Evolutionary conservation across 257 asterid species (phyloP).

Genomic region (Nicotiana paniculata): DNA sequence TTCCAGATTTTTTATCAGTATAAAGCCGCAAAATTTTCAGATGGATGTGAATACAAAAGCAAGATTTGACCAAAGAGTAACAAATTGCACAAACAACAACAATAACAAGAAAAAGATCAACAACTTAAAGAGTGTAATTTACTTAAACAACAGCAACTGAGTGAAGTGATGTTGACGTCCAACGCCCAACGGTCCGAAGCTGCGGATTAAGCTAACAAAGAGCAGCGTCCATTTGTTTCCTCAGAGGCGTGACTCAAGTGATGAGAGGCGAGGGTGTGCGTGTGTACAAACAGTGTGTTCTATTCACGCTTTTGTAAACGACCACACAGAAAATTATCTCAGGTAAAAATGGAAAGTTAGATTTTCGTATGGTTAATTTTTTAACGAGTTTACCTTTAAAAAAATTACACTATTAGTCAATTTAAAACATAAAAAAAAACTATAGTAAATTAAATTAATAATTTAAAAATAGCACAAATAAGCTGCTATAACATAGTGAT

Average conservation of each 20-base stretch:
- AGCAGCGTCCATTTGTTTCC: neutral
- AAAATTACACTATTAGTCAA: too few relatives aligned
- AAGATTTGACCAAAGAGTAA: neutral
- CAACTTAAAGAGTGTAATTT: neutral
- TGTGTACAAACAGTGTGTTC: too few relatives aligned
- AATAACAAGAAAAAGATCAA: neutral
- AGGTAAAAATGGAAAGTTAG: too few relatives aligned
- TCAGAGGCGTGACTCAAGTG: slow-evolving; percentile 1
- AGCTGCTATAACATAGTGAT: too few relatives aligned
- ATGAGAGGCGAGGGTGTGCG: neutral
- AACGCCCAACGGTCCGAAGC: neutral
- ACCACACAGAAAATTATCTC: too few relatives aligned
- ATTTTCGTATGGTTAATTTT: too few relatives aligned
- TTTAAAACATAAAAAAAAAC: too few relatives aligned
- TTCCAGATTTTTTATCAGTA: neutral
- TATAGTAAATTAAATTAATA: too few relatives aligned
- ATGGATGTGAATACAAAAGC: neutral
- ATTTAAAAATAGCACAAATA: too few relatives aligned
- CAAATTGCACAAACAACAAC: neutral
- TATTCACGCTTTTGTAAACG: too few relatives aligned
- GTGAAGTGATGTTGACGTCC: neutral
- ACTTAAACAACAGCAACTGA: neutral
- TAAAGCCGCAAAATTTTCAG: neutral
- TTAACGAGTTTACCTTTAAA: too few relatives aligned
- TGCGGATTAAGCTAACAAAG: neutral